Conservation (phyloP, 495 filamentous ascomycete species). For the Aspergillus leporis region DNA sequence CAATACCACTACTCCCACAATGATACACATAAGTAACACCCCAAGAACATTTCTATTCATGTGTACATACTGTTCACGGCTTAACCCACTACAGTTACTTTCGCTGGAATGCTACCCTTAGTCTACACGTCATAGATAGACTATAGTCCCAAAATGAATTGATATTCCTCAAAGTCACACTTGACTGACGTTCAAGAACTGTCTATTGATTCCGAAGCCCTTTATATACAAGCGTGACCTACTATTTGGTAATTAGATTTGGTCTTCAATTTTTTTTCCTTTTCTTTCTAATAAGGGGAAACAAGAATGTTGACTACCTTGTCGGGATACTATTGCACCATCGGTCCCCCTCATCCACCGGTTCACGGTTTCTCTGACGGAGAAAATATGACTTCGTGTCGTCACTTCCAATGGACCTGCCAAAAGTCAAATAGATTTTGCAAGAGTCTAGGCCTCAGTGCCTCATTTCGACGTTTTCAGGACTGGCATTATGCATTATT, state of each 20-base stretch:
- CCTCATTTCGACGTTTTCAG: not conserved
- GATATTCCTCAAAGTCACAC: not conserved
- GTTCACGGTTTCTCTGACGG: not conserved
- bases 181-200: not conserved
- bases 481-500: not conserved
- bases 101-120: constrained; percentile 13
- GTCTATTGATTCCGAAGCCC: not conserved
- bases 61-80: not conserved
- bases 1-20: too few relatives aligned
- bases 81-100: constrained; percentile 9
- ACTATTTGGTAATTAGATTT: not conserved
- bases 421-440: constrained; percentile 1
- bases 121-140: constrained; percentile 20
- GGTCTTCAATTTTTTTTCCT: too few relatives aligned
- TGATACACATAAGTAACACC: not conserved
- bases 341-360: not conserved
- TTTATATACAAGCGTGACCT: not conserved
- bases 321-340: not conserved
- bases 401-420: constrained; percentile 9
- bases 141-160: not conserved
- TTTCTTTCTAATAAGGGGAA: not conserved
- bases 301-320: not conserved
- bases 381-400: constrained; percentile 10
- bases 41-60: too few relatives aligned
- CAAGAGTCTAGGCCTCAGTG: constrained; percentile 7